phyloP scores from a whole-genome alignment of 1,139 yeast species.

The Cylindricascospora bacillispora region DNA sequence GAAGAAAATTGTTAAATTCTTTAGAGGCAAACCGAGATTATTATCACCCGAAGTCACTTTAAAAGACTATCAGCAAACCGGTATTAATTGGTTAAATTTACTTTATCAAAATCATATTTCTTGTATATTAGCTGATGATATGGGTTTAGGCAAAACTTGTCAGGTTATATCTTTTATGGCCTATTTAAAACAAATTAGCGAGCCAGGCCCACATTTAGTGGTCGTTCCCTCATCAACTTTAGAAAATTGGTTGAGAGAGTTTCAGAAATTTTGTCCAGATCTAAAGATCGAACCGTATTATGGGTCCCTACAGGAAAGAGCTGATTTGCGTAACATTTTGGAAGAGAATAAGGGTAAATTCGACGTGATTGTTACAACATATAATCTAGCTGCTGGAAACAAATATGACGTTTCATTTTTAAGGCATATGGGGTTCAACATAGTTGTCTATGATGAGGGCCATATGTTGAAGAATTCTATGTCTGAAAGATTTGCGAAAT shows the following conservation, averaged over 20 bases:
- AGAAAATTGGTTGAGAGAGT: slow-evolving; percentile 96
- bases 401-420: slow-evolving; percentile 72
- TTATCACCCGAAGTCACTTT: slow-evolving; percentile 52
- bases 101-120: slow-evolving; percentile 68
- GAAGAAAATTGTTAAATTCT: slow-evolving; percentile 33
- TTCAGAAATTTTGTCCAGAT: slow-evolving; percentile 74
- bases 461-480: slow-evolving; percentile 87
- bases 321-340: slow-evolving; percentile 62
- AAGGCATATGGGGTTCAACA: slow-evolving; percentile 63
- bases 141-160: slow-evolving; percentile 95
- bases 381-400: slow-evolving; percentile 80
- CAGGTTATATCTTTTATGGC: slow-evolving; percentile 93
- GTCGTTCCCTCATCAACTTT: slow-evolving; percentile 94
- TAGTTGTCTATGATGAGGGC: slow-evolving; percentile 92
- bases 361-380: slow-evolving; percentile 91
- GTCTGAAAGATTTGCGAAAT: slow-evolving; percentile 73
- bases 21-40: slow-evolving; percentile 58
- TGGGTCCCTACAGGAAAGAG: slow-evolving; percentile 78
- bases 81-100: slow-evolving; percentile 82
- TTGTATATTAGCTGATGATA: slow-evolving; percentile 93
- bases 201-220: slow-evolving; percentile 61
- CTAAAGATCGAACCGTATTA: slow-evolving; percentile 83
- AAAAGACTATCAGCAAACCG: slow-evolving; percentile 88
- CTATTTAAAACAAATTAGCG: slow-evolving; percentile 53
- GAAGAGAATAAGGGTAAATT: slow-evolving; percentile 41